Percentiles rank a stretch among this genome's conserved stretches.
Evolutionary conservation across 306 rosid species (phyloP).

Genomic region (Trifolium pratense): DNA sequence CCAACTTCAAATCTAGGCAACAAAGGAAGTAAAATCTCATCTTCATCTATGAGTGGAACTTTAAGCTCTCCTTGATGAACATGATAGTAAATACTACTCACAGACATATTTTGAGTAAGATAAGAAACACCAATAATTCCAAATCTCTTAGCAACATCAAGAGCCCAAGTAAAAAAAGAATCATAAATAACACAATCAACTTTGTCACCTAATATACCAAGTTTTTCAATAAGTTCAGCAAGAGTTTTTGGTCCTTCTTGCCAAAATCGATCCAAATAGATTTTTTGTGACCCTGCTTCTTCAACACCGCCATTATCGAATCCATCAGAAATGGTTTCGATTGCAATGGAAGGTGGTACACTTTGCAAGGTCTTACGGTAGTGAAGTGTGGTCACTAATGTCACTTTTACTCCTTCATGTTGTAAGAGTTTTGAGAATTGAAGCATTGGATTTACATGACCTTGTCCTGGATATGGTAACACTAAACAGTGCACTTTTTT

Average conservation of each 20-base stretch:
- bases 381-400: constrained; percentile 44
- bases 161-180: constrained; percentile 49
- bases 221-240: constrained; percentile 35
- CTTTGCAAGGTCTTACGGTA: constrained; percentile 2
- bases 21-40: constrained; percentile 35
- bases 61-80: constrained; percentile 30
- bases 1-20: constrained; percentile 33
- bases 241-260: constrained; percentile 38
- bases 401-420: constrained; percentile 40
- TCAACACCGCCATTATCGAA: constrained; percentile 24
- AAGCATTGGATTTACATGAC: constrained; percentile 44
- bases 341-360: background rate
- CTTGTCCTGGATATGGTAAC: constrained; percentile 43
- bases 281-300: background rate
- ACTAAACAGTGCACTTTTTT: constrained; percentile 39
- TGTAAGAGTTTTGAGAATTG: constrained; percentile 32
- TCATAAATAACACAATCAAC: constrained; percentile 51
- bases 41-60: constrained; percentile 19
- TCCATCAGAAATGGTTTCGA: constrained; percentile 57
- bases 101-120: constrained; percentile 48
- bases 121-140: constrained; percentile 41
- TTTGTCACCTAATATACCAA: background rate
- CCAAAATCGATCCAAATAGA: constrained; percentile 22
- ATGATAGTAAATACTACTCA: constrained; percentile 42
- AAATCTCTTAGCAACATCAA: constrained; percentile 47